These are phyloP conservation scores for Fusarium nurragi DNA, from an alignment of 2,329 filamentous ascomycete genomes.

Conservation along the genomic window DNA sequence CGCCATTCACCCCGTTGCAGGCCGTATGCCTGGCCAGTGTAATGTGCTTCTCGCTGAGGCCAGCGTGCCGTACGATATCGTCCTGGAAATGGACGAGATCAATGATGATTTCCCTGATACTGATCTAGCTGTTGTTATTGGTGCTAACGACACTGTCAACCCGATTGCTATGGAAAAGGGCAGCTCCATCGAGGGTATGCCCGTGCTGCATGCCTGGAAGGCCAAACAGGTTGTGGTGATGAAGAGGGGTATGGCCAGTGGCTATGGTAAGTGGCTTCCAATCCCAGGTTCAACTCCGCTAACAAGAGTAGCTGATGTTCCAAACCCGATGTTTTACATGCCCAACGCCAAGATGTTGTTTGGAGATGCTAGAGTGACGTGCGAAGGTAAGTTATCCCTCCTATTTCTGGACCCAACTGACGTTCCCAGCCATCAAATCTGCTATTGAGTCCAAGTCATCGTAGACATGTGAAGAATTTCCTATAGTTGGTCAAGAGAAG, in stretches of 20 bases:
- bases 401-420: slow-evolving; percentile 32
- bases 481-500: slow-evolving; percentile 24
- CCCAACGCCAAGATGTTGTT: slow-evolving; percentile 90
- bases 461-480: slow-evolving; percentile 20
- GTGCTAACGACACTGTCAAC: slow-evolving; percentile 93
- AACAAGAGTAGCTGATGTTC: slow-evolving; percentile 74
- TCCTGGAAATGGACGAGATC: slow-evolving; percentile 95
- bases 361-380: slow-evolving; percentile 85
- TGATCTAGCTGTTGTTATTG: slow-evolving; percentile 87
- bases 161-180: slow-evolving; percentile 87
- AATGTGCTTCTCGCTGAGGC: slow-evolving; percentile 91
- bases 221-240: slow-evolving; percentile 92
- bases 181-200: slow-evolving; percentile 90
- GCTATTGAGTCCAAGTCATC: slow-evolving; percentile 51
- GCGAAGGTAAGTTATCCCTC: slow-evolving; percentile 71
- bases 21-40: slow-evolving; percentile 92
- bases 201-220: slow-evolving; percentile 92
- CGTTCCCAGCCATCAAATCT: slow-evolving; percentile 52
- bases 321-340: slow-evolving; percentile 95
- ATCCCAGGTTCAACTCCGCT: slow-evolving; percentile 2
- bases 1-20: slow-evolving; percentile 89
- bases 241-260: slow-evolving; percentile 90
- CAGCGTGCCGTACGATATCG: slow-evolving; percentile 88
- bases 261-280: slow-evolving; percentile 70
- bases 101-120: slow-evolving; percentile 91